These are phyloP conservation scores for Bothriochloa decipiens DNA, from an alignment of 176 grass and related monocot species.

Conservation along the genomic window DNA sequence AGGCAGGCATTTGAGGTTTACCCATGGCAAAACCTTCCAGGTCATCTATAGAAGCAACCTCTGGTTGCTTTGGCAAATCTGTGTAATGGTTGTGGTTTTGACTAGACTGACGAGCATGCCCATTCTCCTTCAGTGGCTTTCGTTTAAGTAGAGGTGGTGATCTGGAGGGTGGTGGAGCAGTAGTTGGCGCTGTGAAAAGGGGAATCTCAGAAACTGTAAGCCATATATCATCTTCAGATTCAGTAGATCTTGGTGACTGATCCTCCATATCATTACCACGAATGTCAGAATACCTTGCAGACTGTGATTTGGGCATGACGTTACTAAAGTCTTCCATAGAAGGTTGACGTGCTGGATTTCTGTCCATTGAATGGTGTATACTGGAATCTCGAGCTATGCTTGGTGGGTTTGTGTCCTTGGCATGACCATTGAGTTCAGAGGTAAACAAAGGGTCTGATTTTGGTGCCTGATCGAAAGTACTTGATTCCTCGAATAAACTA, in stretches of 20 bases:
- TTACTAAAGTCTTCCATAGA: conserved; percentile 61
- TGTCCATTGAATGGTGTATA: conserved; percentile 50
- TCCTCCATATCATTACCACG: conserved; percentile 49
- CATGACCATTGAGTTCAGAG: conserved; percentile 57
- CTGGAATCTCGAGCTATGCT: conserved; percentile 50
- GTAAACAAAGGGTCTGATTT: conserved; percentile 59
- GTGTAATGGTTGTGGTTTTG: conserved; percentile 59
- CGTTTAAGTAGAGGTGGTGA: conserved; percentile 69
- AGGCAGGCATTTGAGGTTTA: conserved; percentile 57
- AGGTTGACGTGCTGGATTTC: conserved; percentile 48
- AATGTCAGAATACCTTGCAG: conserved; percentile 60
- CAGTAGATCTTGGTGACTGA: conserved; percentile 66
- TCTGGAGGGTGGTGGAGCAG: conserved; percentile 82
- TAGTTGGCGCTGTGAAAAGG: conserved; percentile 83
- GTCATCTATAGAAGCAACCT: conserved; percentile 69
- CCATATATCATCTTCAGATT: conserved; percentile 85
- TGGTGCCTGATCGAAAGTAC: conserved; percentile 51
- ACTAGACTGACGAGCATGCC: conserved; percentile 33
- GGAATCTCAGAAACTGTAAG: conserved; percentile 97
- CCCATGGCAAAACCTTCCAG: conserved; percentile 63
- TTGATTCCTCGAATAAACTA: conserved; percentile 55
- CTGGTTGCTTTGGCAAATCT: conserved; percentile 55
- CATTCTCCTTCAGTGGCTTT: conserved; percentile 41
- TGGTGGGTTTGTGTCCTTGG: conserved; percentile 45
- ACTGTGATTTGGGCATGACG: conserved; percentile 45